Conservation (phyloP, 2,329 filamentous ascomycete genomes). For the Phialophora macrospora region DNA sequence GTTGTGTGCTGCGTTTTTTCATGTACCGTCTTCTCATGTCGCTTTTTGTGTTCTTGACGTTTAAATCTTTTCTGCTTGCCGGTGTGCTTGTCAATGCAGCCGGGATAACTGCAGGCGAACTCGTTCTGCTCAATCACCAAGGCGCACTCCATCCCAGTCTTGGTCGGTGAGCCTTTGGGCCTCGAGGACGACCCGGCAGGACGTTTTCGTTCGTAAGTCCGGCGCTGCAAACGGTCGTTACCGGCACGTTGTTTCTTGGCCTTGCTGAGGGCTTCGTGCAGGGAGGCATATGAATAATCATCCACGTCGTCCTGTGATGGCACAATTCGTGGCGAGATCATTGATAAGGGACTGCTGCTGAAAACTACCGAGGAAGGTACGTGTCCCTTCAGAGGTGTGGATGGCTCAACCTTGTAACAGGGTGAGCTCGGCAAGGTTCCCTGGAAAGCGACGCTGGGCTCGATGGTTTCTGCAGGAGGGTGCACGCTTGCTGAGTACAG, state of each 20-base stretch:
- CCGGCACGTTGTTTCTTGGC: slow-evolving; percentile 19
- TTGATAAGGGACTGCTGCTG: slow-evolving; percentile 35
- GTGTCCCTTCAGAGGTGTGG: slow-evolving; percentile 31
- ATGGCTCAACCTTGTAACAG: slow-evolving; percentile 34
- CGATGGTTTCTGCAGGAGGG: slow-evolving; percentile 36
- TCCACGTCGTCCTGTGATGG: slow-evolving; percentile 36
- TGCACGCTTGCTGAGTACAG: slow-evolving; percentile 19
- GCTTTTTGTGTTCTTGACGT: slow-evolving; percentile 56
- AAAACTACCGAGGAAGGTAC: slow-evolving; percentile 28
- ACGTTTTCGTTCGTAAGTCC: slow-evolving; percentile 32
- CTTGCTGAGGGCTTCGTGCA: slow-evolving; percentile 21
- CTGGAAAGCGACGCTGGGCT: slow-evolving; percentile 38
- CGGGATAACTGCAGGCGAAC: slow-evolving; percentile 50
- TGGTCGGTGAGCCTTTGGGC: slow-evolving; percentile 23
- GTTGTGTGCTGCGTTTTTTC: slow-evolving; percentile 43
- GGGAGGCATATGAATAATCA: slow-evolving; percentile 25
- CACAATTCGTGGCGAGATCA: slow-evolving; percentile 30
- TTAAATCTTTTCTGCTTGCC: slow-evolving; percentile 55
- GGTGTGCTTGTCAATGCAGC: slow-evolving; percentile 43
- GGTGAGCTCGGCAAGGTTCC: slow-evolving; percentile 32
- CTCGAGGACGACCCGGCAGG: slow-evolving; percentile 25
- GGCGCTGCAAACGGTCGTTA: slow-evolving; percentile 28
- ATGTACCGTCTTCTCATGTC: slow-evolving; percentile 56
- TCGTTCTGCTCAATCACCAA: slow-evolving; percentile 36
- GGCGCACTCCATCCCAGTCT: slow-evolving; percentile 36